Base-by-base conservation (phyloP, 2,329 filamentous ascomycete genomes). In the Venturia carpophila region DNA sequence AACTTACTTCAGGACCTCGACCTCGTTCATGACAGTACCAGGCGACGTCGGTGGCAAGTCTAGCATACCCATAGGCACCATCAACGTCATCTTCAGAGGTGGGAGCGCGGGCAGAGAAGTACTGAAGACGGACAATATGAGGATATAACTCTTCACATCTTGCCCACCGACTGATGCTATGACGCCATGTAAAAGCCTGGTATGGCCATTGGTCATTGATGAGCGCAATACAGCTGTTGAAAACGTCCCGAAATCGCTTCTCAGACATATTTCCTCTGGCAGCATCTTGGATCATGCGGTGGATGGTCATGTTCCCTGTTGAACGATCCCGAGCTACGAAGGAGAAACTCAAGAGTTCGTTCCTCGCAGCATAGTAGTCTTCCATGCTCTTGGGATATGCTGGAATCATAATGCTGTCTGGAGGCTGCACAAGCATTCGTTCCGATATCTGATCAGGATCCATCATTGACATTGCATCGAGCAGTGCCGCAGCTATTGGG, bases 11-110 rank as follows among this genome's bases (percentile, higher is more conserved):
- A 58, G 52, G 52, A 19, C 52, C 52, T 58, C 52, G 52, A 37
- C 68, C 67, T 47, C 61, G 63, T 39, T 70, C 66, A 47, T 68
- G 69, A 37, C 58, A 63, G 55, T 69, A 69, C 67, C 67, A 69
- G 6, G 66, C 67, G 27, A 64, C 65, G 63, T 66, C 67, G 19
- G 61, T 64, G n/a, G 68, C 45, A 17, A 68, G 43, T 61, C 34
- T 24, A 24, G 62, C 45, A 64, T 65, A 63, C 62, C 65, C 45
- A 60, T 63, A 66, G 37, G 63, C 63, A 24, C 63, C 63, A 60
- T 39, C 24, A 41, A 60, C 21, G 34, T 64, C 63, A 43, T 58
- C 27, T 34, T 61, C 27, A 58, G 27, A 66, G 37, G 24, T n/a
- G 24, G 30, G 39, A n/a, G 65, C 58, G 42, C 43, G 27, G 43